Percentiles rank a stretch among this genome's conserved stretches.
phyloP scores from a whole-genome alignment of 2,329 filamentous ascomycete species.

The Alternaria triticimaculans region DNA sequence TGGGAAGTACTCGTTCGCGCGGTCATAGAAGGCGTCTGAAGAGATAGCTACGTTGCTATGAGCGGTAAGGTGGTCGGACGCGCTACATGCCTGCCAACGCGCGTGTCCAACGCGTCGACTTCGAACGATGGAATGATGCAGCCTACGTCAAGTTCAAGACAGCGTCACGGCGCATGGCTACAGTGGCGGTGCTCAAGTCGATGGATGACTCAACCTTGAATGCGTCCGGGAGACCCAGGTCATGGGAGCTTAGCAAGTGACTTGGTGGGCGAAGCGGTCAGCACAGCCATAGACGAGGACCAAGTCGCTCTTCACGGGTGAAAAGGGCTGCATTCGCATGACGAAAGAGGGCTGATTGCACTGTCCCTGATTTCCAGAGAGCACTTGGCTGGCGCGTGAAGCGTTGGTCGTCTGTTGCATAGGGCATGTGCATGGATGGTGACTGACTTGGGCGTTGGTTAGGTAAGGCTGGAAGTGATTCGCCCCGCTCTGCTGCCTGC shows the following conservation, averaged over 20 bases:
- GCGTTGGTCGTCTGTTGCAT: slow-evolving; percentile 8
- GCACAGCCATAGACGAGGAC: slow-evolving; percentile 42
- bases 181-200: neutral
- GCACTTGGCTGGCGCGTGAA: slow-evolving; percentile 19
- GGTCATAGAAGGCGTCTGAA: neutral
- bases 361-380: slow-evolving; percentile 17
- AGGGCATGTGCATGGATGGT: neutral
- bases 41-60: slow-evolving; percentile 3
- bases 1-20: neutral
- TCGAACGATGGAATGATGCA: neutral
- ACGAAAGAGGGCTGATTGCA: slow-evolving; percentile 12
- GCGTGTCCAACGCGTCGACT: neutral
- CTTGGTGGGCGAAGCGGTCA: slow-evolving; percentile 31
- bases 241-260: slow-evolving; percentile 42
- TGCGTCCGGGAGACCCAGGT: slow-evolving; percentile 17
- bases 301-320: slow-evolving; percentile 19
- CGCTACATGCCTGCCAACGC: slow-evolving; percentile 8
- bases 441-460: slow-evolving; percentile 15
- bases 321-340: slow-evolving; percentile 30
- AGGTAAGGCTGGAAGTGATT: slow-evolving; percentile 24
- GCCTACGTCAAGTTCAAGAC: neutral
- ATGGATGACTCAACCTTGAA: slow-evolving; percentile 24
- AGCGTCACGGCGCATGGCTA: neutral
- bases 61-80: neutral
- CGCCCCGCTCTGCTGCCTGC: slow-evolving; percentile 41